Base-by-base conservation (phyloP, 805 yeast genomes). In the Spathaspora girioi region DNA sequence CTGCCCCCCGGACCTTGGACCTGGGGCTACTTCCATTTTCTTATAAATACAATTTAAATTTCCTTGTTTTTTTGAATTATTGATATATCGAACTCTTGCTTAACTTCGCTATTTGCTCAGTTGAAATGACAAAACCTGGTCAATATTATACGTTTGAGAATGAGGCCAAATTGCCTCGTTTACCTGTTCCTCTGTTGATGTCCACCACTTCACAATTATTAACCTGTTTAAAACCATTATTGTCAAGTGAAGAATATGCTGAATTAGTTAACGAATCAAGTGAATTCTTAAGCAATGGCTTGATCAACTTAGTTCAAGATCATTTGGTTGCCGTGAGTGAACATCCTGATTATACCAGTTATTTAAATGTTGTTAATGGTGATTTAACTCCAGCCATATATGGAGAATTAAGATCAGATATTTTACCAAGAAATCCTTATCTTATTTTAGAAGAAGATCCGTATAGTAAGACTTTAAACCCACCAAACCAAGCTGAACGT, bases 401-500 rank as follows among this genome's bases (percentile, higher is more conserved):
- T 58, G 86, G 86, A 15, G 86, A 82, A 50, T 69, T 82, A 27
- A 73, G 83, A 47, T 87, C 87, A 18, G 86, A 83, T 55, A 80
- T 84, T 1, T 69, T 87, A 43, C 96, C 96, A 5, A 72, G 93
- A 54, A 87, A 87, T 62, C 96, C 96, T 1, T 87, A 85, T 59
- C 75, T 87, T 56, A 79, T 87, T 10, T 65, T 87, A 15, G 90
- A 86, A 56, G 86, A 86, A 61, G 96, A 87, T 56, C 92, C 93
- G 1, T 75, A 82, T 54, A 75, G 81, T 15, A 68, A 68, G 59
- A 73, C 78, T 15, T 63, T 74, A 50, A 79, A 78, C 52, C 84
- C 84, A 5, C 87, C 89, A 14, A 72, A 79, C 48, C 96, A 87
- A 67, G 71, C 81, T 10, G 85, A 82, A 54, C 65, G 93, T 38